Conservation (phyloP, 305 asterid genomes). For the Euphrasia arctica region DNA sequence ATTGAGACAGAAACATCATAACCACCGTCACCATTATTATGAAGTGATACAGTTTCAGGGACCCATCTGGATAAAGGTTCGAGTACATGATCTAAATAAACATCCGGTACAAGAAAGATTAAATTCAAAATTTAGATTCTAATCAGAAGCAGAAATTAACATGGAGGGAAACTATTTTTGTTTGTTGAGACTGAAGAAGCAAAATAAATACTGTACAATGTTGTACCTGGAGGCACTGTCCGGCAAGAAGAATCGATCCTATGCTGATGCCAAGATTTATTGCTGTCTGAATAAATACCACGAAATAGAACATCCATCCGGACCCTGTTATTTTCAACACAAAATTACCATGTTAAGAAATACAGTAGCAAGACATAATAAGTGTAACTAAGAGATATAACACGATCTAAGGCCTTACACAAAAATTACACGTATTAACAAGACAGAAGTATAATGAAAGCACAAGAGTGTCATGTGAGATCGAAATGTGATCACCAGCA, state of each 20-base stretch:
- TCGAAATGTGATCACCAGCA: too few species aligned
- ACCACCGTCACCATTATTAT: slow-evolving; percentile 79
- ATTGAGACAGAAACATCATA: slow-evolving; percentile 82
- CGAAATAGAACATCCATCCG: slow-evolving; percentile 92
- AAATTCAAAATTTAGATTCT: slow-evolving; percentile 8
- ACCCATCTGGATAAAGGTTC: slow-evolving; percentile 61
- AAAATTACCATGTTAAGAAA: not conserved
- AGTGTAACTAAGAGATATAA: not conserved
- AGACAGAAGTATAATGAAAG: too few species aligned
- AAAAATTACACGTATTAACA: not conserved
- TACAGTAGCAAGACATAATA: not conserved
- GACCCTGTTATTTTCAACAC: slow-evolving; percentile 43
- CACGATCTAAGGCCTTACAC: not conserved
- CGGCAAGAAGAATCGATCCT: slow-evolving; percentile 80
- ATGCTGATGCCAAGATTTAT: slow-evolving; percentile 85
- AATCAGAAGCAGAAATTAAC: not conserved
- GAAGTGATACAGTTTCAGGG: slow-evolving; percentile 72
- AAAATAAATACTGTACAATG: slow-evolving; percentile 3
- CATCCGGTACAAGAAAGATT: slow-evolving; percentile 21
- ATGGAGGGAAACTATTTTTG: not conserved
- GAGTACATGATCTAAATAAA: slow-evolving; percentile 67
- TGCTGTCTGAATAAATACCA: slow-evolving; percentile 83
- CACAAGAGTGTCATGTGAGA: too few species aligned
- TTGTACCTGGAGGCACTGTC: slow-evolving; percentile 88
- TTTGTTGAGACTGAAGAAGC: slow-evolving; percentile 1